Conservation (phyloP, 805 yeast species). For the Nadsonia fulvescens region DNA sequence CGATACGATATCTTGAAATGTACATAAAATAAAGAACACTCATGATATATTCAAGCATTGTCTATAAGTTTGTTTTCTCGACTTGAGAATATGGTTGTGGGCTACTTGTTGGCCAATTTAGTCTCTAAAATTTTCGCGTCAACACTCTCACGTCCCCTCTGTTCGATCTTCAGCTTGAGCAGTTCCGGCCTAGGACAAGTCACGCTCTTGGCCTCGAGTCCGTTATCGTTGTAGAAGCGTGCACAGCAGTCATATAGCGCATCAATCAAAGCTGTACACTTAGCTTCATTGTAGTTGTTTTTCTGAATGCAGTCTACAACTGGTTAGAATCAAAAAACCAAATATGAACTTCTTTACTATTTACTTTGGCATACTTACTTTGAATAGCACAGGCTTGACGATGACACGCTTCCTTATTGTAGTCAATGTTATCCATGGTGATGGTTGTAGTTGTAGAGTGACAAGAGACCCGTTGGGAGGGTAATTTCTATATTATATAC, state of each 20-base stretch:
- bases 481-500: too few species aligned
- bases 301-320: conserved; percentile 39
- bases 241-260: conserved; percentile 60
- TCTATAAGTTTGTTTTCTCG: not conserved
- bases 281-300: conserved; percentile 51
- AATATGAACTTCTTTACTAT: not conserved
- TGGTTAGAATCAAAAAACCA: conserved; percentile 1
- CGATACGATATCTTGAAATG: too few species aligned
- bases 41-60: too few species aligned
- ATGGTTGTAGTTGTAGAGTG: too few species aligned
- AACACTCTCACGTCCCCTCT: conserved; percentile 34
- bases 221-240: conserved; percentile 41
- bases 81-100: not conserved
- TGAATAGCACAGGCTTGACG: conserved; percentile 72
- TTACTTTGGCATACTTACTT: conserved; percentile 21
- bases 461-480: too few species aligned
- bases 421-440: conserved; percentile 5
- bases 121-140: conserved; percentile 35
- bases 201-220: conserved; percentile 40
- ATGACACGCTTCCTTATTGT: conserved; percentile 32
- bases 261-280: conserved; percentile 54
- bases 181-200: conserved; percentile 65
- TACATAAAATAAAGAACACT: too few species aligned
- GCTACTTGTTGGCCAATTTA: conserved; percentile 9
- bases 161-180: conserved; percentile 45